Base-by-base conservation (phyloP, 495 filamentous ascomycete species). In the Lasiosphaeria hispida region DNA sequence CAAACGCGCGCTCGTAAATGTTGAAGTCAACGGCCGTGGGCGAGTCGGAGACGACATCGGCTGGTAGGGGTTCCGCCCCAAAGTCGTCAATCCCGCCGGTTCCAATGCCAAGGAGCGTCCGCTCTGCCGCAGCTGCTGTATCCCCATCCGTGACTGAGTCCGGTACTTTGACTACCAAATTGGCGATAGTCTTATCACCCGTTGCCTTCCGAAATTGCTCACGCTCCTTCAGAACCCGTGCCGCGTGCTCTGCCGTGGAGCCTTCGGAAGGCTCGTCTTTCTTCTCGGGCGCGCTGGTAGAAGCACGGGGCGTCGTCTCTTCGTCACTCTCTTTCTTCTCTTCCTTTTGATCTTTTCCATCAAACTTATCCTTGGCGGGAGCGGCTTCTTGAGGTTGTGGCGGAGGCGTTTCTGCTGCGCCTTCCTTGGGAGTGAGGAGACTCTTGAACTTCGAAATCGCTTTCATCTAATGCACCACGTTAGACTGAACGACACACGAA, bases 1-100 rank as follows among this genome's bases (percentile, higher is more conserved):
- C 82, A 63, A 96, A 97, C 4, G 93, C 93, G 0, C 80, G 84
- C 61, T 96, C 91, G 67, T 96, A 97, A 43, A 96, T 85, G 62
- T 92, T 85, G 60, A 90, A 87, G 43, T 93, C 89, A 5, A 87
- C 87, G 7, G 84, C 86, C 1, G 84, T 83, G 8, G 91, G 92
- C 8, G 88, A 92, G 65, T 96, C 91, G 52, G 88, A 88, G 40
- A 97, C 85, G 14, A 87, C 50, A n/a, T 80, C 64, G 23, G 63
- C 63, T 9, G 68, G 62, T 4, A 54, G 52, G 56, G 33, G 60
- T 65, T 38, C 19, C 11, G 30, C 34, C 5, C 37, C 48, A 42
- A 73, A 77, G 34, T 63, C 65, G 38, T 80, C 69, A 7, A 75
- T 69, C 10, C 75, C 75, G 42, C 82, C 82, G 2, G 84, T 80